phyloP scores from a whole-genome alignment of 192 early-diverging fungal genomes.

The Linnemannia elongata region DNA sequence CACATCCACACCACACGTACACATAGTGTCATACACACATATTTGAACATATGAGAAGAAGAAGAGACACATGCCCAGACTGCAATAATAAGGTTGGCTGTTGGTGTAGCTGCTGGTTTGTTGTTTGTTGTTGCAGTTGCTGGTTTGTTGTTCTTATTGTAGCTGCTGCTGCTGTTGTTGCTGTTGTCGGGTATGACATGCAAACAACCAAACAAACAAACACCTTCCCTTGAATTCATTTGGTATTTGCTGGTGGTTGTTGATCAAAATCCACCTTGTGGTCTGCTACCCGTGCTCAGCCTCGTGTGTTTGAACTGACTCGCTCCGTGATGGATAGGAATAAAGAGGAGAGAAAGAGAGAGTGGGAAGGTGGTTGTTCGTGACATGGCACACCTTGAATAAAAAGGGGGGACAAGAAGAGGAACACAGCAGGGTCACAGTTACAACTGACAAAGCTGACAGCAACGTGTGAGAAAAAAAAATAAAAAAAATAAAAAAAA shows the following conservation, averaged over 20 bases:
- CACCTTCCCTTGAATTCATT: background rate
- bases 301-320: background rate
- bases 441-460: too few relatives aligned
- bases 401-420: too few relatives aligned
- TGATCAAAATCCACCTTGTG: background rate
- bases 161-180: background rate
- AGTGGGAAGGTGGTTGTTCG: background rate
- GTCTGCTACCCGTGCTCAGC: background rate
- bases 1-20: background rate
- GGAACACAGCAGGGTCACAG: too few relatives aligned
- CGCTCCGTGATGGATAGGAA: too few relatives aligned
- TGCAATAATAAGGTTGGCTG: background rate
- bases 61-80: too few relatives aligned
- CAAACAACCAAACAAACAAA: too few relatives aligned
- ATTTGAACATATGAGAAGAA: too few relatives aligned
- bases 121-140: background rate
- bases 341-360: background rate
- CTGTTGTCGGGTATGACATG: too few relatives aligned
- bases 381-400: too few relatives aligned
- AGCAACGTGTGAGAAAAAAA: too few relatives aligned
- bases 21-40: background rate
- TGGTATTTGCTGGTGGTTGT: background rate
- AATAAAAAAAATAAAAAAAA: background rate
- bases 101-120: background rate
- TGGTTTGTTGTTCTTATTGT: background rate